phyloP scores from a whole-genome alignment of 257 asterid genomes.

The Lycium ferocissimum region DNA sequence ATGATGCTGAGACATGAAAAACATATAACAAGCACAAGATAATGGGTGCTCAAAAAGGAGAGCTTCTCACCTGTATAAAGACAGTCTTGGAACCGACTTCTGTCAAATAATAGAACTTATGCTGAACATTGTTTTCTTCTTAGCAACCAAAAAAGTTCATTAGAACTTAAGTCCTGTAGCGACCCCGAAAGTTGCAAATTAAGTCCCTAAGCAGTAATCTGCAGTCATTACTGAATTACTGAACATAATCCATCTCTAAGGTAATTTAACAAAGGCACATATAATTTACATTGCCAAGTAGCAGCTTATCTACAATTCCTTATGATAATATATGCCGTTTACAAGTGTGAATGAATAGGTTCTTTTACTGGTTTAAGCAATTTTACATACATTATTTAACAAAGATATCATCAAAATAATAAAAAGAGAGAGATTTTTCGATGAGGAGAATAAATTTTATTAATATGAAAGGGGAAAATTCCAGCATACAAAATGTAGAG shows the following conservation, averaged over 20 bases:
- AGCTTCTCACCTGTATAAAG: slow-evolving; percentile 75
- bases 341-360: background rate
- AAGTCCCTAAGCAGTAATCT: background rate
- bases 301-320: background rate
- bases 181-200: background rate
- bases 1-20: background rate
- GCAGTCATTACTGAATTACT: background rate
- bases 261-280: background rate
- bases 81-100: slow-evolving; percentile 61
- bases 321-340: background rate
- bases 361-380: background rate
- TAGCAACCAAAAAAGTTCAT: background rate
- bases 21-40: background rate
- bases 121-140: background rate
- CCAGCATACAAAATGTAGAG: slow-evolving; percentile 8
- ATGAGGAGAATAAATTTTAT: background rate
- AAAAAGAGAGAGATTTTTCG: background rate
- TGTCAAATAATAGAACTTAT: background rate
- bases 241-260: background rate
- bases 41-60: background rate
- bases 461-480: background rate
- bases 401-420: background rate
- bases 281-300: background rate
- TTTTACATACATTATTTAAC: background rate
- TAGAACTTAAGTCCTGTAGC: background rate